These are phyloP conservation scores for Cercospora sp. DNA, from an alignment of 2,329 filamentous ascomycete genomes.

Conservation along the genomic window DNA sequence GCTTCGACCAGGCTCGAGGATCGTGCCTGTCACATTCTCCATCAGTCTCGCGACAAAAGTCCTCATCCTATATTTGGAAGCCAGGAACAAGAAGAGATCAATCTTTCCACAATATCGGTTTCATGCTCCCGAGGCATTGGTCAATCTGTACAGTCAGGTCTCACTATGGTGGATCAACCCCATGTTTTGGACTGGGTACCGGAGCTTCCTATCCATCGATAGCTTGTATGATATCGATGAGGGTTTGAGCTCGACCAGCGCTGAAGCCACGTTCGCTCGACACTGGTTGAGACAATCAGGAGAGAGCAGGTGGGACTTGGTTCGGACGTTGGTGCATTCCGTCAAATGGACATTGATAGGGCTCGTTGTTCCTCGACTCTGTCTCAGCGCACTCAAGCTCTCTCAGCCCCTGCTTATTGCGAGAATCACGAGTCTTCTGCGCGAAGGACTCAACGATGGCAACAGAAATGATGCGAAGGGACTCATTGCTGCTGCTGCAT, in stretches of 20 bases:
- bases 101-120: slow-evolving; percentile 22
- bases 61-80: slow-evolving; percentile 26
- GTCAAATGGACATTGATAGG: slow-evolving; percentile 12
- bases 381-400: slow-evolving; percentile 24
- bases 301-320: slow-evolving; percentile 2
- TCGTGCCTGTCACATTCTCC: slow-evolving; percentile 21
- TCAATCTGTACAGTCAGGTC: slow-evolving; percentile 33
- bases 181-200: slow-evolving; percentile 36
- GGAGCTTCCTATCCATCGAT: slow-evolving; percentile 25
- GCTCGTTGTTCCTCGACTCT: slow-evolving; percentile 19
- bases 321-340: slow-evolving; percentile 11
- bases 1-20: slow-evolving; percentile 20
- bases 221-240: slow-evolving; percentile 30
- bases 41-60: slow-evolving; percentile 23
- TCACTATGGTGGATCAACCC: slow-evolving; percentile 43
- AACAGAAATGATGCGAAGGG: slow-evolving; percentile 16
- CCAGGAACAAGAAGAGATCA: slow-evolving; percentile 24
- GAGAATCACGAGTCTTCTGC: slow-evolving; percentile 17
- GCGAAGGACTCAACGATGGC: slow-evolving; percentile 8
- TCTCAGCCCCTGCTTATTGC: slow-evolving; percentile 24
- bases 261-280: slow-evolving; percentile 14
- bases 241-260: slow-evolving; percentile 17
- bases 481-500: slow-evolving; percentile 23
- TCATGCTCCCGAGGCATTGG: slow-evolving; percentile 26
- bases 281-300: slow-evolving; percentile 12